Base-by-base conservation (phyloP, 805 yeast genomes). In the Metschnikowia matae region DNA sequence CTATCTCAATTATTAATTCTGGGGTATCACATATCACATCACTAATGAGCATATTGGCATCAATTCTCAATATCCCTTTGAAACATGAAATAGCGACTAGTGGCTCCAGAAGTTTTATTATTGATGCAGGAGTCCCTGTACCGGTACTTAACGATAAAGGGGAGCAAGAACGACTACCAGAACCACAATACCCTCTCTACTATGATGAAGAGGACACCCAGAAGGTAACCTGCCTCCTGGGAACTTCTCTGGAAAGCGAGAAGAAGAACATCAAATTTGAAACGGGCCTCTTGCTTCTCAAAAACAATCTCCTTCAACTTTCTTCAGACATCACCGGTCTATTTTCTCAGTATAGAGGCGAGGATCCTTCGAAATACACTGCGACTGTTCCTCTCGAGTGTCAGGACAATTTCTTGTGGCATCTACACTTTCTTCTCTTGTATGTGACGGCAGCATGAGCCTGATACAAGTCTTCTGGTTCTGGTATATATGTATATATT, bases 361-460 rank as follows among this genome's bases (percentile, higher is more conserved):
- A 46, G 26, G 43, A 41, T 6, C 47, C 49, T 31, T 46, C 50
- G 11, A 33, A 36, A 15, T 40, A 48, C 29, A 50, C 46, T 18
- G 26, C 53, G 15, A 54, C 60, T 6, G 60, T 71, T 13, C 77
- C 77, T 2, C 53, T 62, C 6, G 77, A 73, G 42, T 69, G 74
- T 47, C 45, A 64, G 15, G 78, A 73, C 54, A 71, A 72, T 50
- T 64, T 71, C 40, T 56, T 72, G 49, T 73, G 78, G 78, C 70
- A 62, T 43, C 52, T 73, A 21, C 68, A 73, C 51, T 73, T 67
- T 48, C 45, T 73, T 21, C 49, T 68, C 13, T 57, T 73, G 38
- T 70, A 63, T 53, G 53, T 72, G 36, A 71, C 75, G 1, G 67
- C 66, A 2, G 26, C 35, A 8, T 41, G n/a, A 41, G 18, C 35